Evolutionary conservation across 768 basidiomycete genomes (phyloP).

Genomic region (Suillus subalutaceus): DNA sequence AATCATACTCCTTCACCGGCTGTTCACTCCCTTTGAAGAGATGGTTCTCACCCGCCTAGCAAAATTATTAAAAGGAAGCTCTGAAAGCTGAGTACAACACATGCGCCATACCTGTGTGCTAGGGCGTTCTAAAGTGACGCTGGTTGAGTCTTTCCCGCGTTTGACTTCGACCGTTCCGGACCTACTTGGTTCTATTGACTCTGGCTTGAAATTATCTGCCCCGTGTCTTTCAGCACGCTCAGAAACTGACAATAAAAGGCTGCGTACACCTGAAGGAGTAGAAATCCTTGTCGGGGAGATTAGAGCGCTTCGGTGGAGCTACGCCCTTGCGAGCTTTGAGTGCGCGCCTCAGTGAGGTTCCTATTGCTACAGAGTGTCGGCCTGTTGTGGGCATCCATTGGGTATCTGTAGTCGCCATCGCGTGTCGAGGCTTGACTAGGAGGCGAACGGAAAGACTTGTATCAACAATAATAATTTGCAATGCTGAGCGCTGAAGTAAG

Average conservation of each 20-base stretch:
- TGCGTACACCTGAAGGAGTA: constrained; percentile 77
- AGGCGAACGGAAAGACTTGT: not conserved
- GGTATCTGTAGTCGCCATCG: constrained; percentile 47
- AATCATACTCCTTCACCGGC: constrained; percentile 69
- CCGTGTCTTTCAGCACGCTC: constrained; percentile 3
- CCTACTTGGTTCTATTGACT: constrained; percentile 65
- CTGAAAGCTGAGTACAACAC: not conserved
- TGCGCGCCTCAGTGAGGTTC: constrained; percentile 61
- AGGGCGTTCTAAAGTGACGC: constrained; percentile 64
- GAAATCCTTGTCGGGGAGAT: constrained; percentile 67
- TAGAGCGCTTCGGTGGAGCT: constrained; percentile 42
- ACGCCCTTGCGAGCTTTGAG: constrained; percentile 70
- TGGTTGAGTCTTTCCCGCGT: constrained; percentile 52
- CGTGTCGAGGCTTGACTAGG: constrained; percentile 6
- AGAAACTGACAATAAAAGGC: constrained; percentile 2
- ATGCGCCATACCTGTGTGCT: constrained; percentile 57
- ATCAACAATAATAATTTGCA: not conserved
- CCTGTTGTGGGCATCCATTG: constrained; percentile 65
- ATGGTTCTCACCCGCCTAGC: constrained; percentile 54
- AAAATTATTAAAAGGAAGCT: constrained; percentile 6
- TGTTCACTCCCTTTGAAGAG: constrained; percentile 61
- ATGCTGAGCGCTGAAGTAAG: constrained; percentile 3
- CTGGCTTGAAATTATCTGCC: constrained; percentile 77
- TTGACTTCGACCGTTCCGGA: constrained; percentile 68
- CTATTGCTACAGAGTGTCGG: constrained; percentile 60